Evolutionary conservation across 176 grass and related monocot genomes (phyloP), one percentile per base, ranked within the genome.

Genomic region (Olyra latifolia): DNA sequence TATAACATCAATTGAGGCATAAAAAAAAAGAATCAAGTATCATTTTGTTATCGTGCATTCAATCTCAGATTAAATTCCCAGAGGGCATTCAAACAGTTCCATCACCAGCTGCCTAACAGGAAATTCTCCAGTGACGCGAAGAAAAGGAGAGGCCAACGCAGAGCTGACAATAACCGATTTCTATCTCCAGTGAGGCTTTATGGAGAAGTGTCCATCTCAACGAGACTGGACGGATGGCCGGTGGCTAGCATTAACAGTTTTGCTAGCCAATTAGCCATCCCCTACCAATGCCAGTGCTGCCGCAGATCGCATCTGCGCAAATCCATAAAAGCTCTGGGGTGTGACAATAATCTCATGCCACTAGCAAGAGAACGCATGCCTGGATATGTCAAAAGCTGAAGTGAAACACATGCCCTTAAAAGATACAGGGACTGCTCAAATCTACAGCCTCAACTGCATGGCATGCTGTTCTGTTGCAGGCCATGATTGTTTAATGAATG

Each of bases 211-310:
- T 68, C 47, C 40, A 60, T 69, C 25, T 22, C 63, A 48, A 60
- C 32, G 72, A 58, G 22, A 83, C 32, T 35, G 32, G 32, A 72
- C 16, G 60, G 58, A 42, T 17, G 68, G 80, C 83, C 19, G 75
- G 57, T 61, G 72, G 79, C 53, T 27, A 40, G 61, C 29, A 88
- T 45, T 27, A 19, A 72, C 66, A 78, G 73, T 63, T 38, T 30
- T 32, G 60, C 75, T 68, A 66, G 80, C 73, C 58, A 62, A 50
- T 60, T 68, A 66, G 80, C 80, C 58, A 70, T 71, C 27, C 39
- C 48, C 17, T 28, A 24, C 14, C 54, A 55, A 56, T 14, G 35
- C 45, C 49, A 46, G 54, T 41, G 45, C 58, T 22, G 23, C 28
- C 56, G 9, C 78, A 52, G 32, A 35, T 35, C 4, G 32, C 32